phyloP scores from a whole-genome alignment of 495 filamentous ascomycete species.

The Hypoxylon trugodes region DNA sequence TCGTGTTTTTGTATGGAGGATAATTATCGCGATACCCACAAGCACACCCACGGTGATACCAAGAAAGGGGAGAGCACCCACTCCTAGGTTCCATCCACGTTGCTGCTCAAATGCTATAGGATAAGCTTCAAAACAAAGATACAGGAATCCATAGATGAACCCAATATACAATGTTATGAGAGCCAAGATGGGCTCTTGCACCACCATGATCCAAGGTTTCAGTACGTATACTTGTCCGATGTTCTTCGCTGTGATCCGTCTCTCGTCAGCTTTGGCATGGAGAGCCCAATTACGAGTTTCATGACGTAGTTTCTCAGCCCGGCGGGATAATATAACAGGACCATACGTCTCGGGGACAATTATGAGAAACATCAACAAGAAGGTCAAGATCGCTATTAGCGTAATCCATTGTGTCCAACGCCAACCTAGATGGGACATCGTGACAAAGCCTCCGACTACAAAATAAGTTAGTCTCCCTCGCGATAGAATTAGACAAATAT shows the following conservation, averaged over 20 bases:
- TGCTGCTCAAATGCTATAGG: background rate
- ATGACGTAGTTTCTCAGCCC: slow-evolving; percentile 64
- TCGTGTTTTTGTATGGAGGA: background rate
- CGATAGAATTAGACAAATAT: too few relatives aligned
- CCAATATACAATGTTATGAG: slow-evolving; percentile 67
- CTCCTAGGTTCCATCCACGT: background rate
- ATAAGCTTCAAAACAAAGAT: background rate
- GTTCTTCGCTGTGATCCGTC: too few relatives aligned
- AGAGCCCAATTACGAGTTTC: too few relatives aligned
- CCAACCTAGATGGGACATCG: slow-evolving; percentile 65
- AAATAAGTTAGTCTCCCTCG: too few relatives aligned
- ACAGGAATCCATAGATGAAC: background rate
- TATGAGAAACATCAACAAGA: slow-evolving; percentile 63
- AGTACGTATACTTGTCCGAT: too few relatives aligned
- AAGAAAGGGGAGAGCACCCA: background rate
- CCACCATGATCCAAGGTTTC: too few relatives aligned
- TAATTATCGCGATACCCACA: background rate
- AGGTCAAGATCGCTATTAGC: slow-evolving; percentile 68
- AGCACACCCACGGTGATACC: background rate
- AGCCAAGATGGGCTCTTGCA: slow-evolving; percentile 76
- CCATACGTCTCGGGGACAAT: slow-evolving; percentile 81
- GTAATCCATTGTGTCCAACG: slow-evolving; percentile 71
- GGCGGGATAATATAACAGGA: slow-evolving; percentile 66
- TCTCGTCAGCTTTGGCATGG: too few relatives aligned
- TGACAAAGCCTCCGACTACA: slow-evolving; percentile 70